A percentile compares a stretch with the other conserved stretches of the same genome.
phyloP scores from a whole-genome alignment of 1,139 yeast genomes.

The Suhomyces anneliseae region DNA sequence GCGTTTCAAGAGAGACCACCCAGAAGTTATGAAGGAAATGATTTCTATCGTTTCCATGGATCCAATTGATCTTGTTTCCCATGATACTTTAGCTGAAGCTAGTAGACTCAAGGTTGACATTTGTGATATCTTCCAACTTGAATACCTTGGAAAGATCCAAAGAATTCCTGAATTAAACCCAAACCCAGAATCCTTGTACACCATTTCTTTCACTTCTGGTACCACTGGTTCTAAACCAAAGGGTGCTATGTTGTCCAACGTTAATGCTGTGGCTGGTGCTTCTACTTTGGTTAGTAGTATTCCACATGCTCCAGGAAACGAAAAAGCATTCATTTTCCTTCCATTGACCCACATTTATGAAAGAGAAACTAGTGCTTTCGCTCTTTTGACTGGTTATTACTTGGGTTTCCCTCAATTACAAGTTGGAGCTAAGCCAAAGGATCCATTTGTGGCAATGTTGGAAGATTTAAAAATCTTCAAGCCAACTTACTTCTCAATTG shows the following conservation, averaged over 20 bases:
- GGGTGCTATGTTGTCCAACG: slow-evolving; percentile 39
- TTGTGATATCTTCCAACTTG: slow-evolving; percentile 18
- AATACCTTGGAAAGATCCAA: slow-evolving; percentile 16
- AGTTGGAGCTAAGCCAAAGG: slow-evolving; percentile 8
- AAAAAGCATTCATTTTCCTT: slow-evolving; percentile 27
- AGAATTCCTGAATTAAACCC: slow-evolving; percentile 25
- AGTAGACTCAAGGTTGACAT: slow-evolving; percentile 13
- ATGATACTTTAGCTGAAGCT: slow-evolving; percentile 9
- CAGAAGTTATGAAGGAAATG: slow-evolving; percentile 27
- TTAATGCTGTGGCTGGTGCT: slow-evolving; percentile 29
- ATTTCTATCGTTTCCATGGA: slow-evolving; percentile 40
- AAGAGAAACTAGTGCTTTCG: slow-evolving; percentile 33
- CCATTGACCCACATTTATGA: slow-evolving; percentile 47
- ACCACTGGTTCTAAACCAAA: slow-evolving; percentile 45
- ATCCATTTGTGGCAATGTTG: slow-evolving; percentile 19
- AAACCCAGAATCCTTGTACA: slow-evolving; percentile 29
- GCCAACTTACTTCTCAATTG: slow-evolving; percentile 36
- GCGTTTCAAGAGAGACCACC: slow-evolving; percentile 26
- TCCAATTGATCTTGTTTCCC: slow-evolving; percentile 16
- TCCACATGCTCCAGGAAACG: slow-evolving; percentile 8
- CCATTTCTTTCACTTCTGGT: slow-evolving; percentile 46
- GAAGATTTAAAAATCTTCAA: slow-evolving; percentile 32
- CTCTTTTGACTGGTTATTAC: slow-evolving; percentile 34
- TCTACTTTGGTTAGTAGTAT: slow-evolving; percentile 19
- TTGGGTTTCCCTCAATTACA: slow-evolving; percentile 45